Percentiles rank a stretch among this genome's conserved stretches.
phyloP scores from a whole-genome alignment of 75 land plant genomes.

The Sequoia sempervirens region DNA sequence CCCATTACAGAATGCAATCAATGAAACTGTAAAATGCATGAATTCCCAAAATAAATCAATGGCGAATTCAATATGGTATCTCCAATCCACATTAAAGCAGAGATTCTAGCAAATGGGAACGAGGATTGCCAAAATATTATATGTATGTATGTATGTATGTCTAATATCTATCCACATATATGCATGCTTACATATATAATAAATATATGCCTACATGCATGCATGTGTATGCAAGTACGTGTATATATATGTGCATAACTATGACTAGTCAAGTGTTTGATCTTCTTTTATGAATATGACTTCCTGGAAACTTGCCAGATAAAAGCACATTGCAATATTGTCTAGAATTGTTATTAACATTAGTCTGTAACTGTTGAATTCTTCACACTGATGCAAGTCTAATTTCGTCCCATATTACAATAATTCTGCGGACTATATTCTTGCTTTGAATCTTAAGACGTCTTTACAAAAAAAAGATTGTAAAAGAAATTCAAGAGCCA shows the following conservation, averaged over 20 bases:
- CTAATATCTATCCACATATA: no score
- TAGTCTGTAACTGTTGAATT: neutral
- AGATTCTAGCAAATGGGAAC: neutral
- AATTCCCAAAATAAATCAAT: no score
- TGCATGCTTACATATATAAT: no score
- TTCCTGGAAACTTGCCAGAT: neutral
- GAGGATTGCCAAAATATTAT: neutral
- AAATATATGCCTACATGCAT: no score
- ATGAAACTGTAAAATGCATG: neutral
- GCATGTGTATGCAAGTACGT: no score
- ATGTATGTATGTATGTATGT: no score
- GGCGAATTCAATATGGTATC: neutral
- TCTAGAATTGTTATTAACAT: neutral
- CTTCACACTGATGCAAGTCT: neutral
- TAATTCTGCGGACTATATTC: neutral
- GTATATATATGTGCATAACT: no score
- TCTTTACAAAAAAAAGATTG: neutral
- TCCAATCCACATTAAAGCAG: neutral
- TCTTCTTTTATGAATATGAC: neutral
- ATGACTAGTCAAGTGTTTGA: neutral
- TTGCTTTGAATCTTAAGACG: neutral
- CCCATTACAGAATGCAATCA: neutral
- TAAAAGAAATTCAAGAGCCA: neutral
- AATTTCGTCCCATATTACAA: neutral
- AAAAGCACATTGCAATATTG: no score